A percentile compares a stretch with the other conserved stretches of the same genome.
Conservation (phyloP, 805 yeast species). For the Priceomyces carsonii region DNA sequence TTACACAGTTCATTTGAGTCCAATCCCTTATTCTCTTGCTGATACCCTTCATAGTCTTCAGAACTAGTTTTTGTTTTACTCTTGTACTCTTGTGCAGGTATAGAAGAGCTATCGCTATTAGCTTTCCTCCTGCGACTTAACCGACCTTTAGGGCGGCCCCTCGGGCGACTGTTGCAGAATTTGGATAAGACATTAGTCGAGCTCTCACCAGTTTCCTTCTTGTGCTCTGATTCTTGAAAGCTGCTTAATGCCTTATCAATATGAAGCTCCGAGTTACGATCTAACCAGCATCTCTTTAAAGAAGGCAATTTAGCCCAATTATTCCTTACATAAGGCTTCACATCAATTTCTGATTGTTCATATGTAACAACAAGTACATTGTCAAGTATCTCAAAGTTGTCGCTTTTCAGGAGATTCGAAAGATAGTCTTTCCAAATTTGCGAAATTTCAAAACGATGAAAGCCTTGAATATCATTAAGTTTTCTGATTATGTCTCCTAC, state of each 20-base stretch:
- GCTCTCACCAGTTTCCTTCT: conserved; percentile 1
- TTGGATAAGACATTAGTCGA: no score
- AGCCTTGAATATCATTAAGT: conserved; percentile 11
- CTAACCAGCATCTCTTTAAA: conserved; percentile 16
- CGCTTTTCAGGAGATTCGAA: conserved; percentile 9
- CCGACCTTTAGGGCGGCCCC: background rate
- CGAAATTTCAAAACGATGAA: conserved; percentile 13
- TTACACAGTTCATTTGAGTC: background rate
- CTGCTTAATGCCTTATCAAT: conserved; percentile 8
- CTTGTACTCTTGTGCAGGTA: background rate
- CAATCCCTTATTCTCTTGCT: background rate
- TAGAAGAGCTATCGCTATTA: background rate
- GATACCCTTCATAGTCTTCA: background rate
- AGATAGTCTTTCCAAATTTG: conserved; percentile 22
- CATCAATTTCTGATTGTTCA: conserved; percentile 14
- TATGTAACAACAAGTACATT: conserved; percentile 5
- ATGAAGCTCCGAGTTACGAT: conserved; percentile 8
- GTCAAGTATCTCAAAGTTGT: conserved; percentile 19
- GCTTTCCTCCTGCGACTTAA: background rate
- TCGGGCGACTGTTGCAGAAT: no score
- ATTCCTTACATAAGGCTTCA: conserved; percentile 15
- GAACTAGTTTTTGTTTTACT: background rate
- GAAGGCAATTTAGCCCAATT: conserved; percentile 24
- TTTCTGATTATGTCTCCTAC: conserved; percentile 15
- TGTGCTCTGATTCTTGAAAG: conserved; percentile 2